phyloP scores from a whole-genome alignment of 2,329 filamentous ascomycete genomes.

The Claviceps paspali region DNA sequence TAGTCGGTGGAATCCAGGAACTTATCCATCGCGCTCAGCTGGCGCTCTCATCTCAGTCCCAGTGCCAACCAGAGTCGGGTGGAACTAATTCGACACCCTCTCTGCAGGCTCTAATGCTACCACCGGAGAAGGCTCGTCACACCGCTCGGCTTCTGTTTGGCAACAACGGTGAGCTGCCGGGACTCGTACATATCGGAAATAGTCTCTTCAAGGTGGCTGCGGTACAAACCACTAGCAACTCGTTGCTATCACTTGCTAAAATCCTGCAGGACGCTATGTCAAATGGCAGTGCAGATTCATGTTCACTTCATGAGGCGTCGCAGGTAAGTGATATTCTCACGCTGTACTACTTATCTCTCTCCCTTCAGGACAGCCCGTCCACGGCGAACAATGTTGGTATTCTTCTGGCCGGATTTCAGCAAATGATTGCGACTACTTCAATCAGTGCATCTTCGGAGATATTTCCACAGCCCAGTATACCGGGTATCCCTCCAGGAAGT shows the following conservation, averaged over 20 bases:
- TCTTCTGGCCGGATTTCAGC: constrained; percentile 84
- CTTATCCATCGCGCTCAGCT: constrained; percentile 66
- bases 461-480: constrained; percentile 33
- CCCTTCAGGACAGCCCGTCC: constrained; percentile 87
- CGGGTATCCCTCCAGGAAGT: constrained; percentile 71
- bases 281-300: constrained; percentile 42
- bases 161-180: constrained; percentile 60
- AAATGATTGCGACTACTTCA: constrained; percentile 29
- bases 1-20: constrained; percentile 54
- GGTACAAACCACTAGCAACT: constrained; percentile 88
- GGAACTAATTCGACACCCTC: constrained; percentile 4
- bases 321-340: constrained; percentile 86
- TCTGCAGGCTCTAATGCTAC: constrained; percentile 52
- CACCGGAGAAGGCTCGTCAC: constrained; percentile 67
- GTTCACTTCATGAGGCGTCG: constrained; percentile 45
- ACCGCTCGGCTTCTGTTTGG: constrained; percentile 76
- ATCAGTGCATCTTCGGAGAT: constrained; percentile 6
- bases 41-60: constrained; percentile 37
- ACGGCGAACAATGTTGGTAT: constrained; percentile 98
- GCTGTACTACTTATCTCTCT: constrained; percentile 88
- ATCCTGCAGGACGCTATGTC: constrained; percentile 96
- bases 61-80: constrained; percentile 6
- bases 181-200: constrained; percentile 56
- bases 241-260: constrained; percentile 83
- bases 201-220: constrained; percentile 62